Evolutionary conservation across 2,329 filamentous ascomycete species (phyloP).

Genomic region (Scedosporium minutisporum): DNA sequence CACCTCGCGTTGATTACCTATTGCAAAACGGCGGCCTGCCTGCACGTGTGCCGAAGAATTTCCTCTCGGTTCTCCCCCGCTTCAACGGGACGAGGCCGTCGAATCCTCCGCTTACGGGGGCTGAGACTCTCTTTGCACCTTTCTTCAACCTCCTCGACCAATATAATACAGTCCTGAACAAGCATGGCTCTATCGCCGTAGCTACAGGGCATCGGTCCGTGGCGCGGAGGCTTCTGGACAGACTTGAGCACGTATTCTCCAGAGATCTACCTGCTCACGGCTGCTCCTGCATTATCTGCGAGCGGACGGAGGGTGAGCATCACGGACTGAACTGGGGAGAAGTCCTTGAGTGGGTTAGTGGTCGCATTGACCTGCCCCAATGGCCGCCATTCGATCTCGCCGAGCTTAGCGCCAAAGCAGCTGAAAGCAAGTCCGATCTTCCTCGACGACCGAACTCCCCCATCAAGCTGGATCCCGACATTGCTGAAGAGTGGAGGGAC

Average conservation of each 20-base stretch:
- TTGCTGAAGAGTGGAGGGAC: constrained; percentile 85
- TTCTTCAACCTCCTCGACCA: constrained; percentile 78
- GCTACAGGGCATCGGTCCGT: constrained; percentile 92
- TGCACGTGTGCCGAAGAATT: constrained; percentile 60
- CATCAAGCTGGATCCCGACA: constrained; percentile 79
- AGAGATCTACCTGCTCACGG: constrained; percentile 79
- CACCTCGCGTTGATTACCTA: constrained; percentile 83
- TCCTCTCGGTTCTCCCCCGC: constrained; percentile 56
- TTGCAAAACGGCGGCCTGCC: constrained; percentile 78
- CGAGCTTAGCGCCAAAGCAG: constrained; percentile 49
- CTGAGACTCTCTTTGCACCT: constrained; percentile 69
- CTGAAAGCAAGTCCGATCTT: constrained; percentile 45
- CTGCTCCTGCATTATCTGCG: constrained; percentile 82
- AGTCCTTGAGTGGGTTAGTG: constrained; percentile 85
- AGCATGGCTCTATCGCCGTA: constrained; percentile 83
- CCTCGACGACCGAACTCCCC: constrained; percentile 49
- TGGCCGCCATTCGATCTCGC: constrained; percentile 84
- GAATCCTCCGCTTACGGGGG: constrained; percentile 55
- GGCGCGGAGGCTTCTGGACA: constrained; percentile 79
- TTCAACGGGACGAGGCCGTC: constrained; percentile 48
- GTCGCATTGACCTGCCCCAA: constrained; percentile 70
- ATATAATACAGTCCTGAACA: constrained; percentile 71
- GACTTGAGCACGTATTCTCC: constrained; percentile 88
- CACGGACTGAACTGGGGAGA: constrained; percentile 88
- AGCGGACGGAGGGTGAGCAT: constrained; percentile 48